Conservation (phyloP, 805 yeast genomes). For the Sugiyamaella valdiviana region DNA sequence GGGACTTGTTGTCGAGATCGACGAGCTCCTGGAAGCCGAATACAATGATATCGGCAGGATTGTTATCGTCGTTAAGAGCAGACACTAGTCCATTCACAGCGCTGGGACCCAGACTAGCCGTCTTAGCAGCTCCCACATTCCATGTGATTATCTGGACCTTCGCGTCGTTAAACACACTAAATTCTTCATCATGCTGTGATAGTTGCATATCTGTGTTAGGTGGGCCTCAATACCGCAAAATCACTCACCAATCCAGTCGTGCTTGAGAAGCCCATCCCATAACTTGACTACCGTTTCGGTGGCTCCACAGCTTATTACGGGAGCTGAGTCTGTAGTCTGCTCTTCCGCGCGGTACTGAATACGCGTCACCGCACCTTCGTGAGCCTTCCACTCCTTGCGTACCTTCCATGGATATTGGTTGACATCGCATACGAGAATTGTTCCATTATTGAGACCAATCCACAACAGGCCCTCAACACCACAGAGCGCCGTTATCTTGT, state of each 20-base stretch:
- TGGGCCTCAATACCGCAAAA: neutral
- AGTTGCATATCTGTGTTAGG: neutral
- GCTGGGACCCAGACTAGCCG: constrained; percentile 25
- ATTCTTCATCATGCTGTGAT: constrained; percentile 22
- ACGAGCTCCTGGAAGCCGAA: constrained; percentile 88
- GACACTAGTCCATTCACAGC: constrained; percentile 16
- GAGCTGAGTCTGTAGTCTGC: constrained; percentile 19
- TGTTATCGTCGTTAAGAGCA: constrained; percentile 21
- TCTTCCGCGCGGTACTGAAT: constrained; percentile 15
- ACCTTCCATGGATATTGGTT: constrained; percentile 30
- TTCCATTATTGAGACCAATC: constrained; percentile 36
- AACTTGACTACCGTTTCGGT: constrained; percentile 22
- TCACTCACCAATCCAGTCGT: constrained; percentile 28
- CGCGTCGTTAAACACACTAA: constrained; percentile 24
- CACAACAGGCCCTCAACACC: constrained; percentile 30
- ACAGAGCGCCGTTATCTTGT: constrained; percentile 24
- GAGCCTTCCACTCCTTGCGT: constrained; percentile 35
- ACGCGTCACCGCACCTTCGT: constrained; percentile 25
- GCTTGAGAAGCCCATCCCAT: constrained; percentile 34
- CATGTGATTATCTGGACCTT: constrained; percentile 34
- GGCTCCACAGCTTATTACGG: constrained; percentile 22
- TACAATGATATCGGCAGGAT: constrained; percentile 60
- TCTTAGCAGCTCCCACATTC: constrained; percentile 38
- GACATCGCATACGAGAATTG: constrained; percentile 31
- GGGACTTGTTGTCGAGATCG: constrained; percentile 78